Percentiles rank a stretch among this genome's conserved stretches.
phyloP scores from a whole-genome alignment of 2,329 filamentous ascomycete species.

The Zymoseptoria passerinii region DNA sequence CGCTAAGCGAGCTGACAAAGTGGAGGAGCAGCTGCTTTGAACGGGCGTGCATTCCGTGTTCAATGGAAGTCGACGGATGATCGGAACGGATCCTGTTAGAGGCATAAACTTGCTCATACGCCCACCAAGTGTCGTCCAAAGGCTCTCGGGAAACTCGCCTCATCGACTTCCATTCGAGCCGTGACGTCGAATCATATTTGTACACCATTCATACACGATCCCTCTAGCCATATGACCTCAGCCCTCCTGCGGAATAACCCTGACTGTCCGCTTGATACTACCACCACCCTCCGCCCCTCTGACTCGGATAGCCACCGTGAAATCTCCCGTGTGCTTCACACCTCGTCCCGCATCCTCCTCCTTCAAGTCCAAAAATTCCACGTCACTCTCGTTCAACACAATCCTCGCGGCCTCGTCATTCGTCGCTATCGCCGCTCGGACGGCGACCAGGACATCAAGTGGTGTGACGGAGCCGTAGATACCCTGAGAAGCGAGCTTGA shows the following conservation, averaged over 20 bases:
- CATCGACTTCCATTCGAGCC: background rate
- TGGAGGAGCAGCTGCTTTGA: background rate
- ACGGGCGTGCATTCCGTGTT: background rate
- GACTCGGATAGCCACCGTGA: constrained; percentile 44
- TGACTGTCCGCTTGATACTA: constrained; percentile 35
- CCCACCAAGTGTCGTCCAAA: background rate
- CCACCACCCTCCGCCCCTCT: constrained; percentile 37
- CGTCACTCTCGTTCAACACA: constrained; percentile 42
- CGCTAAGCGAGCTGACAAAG: background rate
- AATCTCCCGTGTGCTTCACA: constrained; percentile 47
- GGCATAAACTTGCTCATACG: background rate
- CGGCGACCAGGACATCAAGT: constrained; percentile 42
- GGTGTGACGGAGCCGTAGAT: constrained; percentile 51
- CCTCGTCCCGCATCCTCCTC: constrained; percentile 29
- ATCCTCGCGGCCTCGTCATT: constrained; percentile 46
- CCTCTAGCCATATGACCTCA: background rate
- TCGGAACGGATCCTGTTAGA: background rate
- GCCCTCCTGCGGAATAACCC: constrained; percentile 33
- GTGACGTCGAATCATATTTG: background rate
- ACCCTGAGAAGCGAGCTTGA: constrained; percentile 19
- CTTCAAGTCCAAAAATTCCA: constrained; percentile 39
- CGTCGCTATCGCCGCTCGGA: constrained; percentile 42
- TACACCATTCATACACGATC: background rate
- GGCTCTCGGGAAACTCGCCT: background rate
- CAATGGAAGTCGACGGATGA: background rate